Percentiles rank a stretch among this genome's conserved stretches.
phyloP scores from a whole-genome alignment of 2,329 filamentous ascomycete genomes.

The Cladophialophora bantiana region DNA sequence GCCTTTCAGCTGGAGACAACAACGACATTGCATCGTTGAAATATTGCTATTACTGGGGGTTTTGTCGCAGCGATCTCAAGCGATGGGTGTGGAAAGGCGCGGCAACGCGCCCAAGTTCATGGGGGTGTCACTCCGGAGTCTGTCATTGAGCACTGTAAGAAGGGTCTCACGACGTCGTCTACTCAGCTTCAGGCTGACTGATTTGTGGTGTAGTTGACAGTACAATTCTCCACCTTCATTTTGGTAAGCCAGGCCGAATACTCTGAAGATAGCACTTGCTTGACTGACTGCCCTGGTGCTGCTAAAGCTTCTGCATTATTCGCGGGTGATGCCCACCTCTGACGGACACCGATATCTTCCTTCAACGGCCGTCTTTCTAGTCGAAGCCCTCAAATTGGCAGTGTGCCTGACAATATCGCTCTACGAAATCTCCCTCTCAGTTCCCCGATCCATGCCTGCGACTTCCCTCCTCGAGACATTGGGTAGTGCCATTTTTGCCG shows the following conservation, averaged over 20 bases:
- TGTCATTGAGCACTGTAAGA: conserved; percentile 51
- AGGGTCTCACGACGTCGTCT: neutral
- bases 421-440: conserved; percentile 80
- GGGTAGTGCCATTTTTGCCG: conserved; percentile 79
- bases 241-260: conserved; percentile 46
- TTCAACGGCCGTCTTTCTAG: conserved; percentile 91
- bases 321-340: conserved; percentile 84
- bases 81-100: conserved; percentile 32
- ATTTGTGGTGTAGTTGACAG: conserved; percentile 47
- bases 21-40: conserved; percentile 10
- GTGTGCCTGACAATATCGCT: conserved; percentile 86
- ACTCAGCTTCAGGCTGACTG: conserved; percentile 22
- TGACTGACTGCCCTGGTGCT: conserved; percentile 30
- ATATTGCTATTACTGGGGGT: neutral
- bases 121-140: conserved; percentile 45
- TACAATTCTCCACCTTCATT: conserved; percentile 53
- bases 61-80: conserved; percentile 9
- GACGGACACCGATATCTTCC: conserved; percentile 89
- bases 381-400: conserved; percentile 87
- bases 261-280: neutral
- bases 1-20: neutral
- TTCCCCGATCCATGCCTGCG: conserved; percentile 79
- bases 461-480: conserved; percentile 82
- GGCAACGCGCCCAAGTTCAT: conserved; percentile 42
- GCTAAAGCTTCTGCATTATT: conserved; percentile 86